Percentiles rank a stretch among this genome's conserved stretches.
Conservation (phyloP, 192 early-diverging fungal genomes). For the Allomyces macrogynus region DNA sequence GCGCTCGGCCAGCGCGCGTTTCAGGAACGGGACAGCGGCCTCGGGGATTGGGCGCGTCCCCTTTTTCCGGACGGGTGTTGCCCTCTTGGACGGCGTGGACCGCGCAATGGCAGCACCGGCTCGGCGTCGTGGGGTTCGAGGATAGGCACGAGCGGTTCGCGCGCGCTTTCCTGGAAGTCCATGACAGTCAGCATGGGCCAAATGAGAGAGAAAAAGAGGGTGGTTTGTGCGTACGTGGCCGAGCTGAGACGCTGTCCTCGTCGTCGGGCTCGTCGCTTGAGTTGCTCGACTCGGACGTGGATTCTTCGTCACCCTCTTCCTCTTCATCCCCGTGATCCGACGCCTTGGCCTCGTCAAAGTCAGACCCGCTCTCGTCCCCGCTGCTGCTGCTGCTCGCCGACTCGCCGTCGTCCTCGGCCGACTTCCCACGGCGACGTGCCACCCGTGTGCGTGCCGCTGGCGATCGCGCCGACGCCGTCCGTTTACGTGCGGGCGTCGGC, state of each 20-base stretch:
- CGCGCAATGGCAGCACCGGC: neutral
- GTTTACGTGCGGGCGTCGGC: too few species aligned
- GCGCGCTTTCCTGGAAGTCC: neutral
- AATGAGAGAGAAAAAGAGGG: too few species aligned
- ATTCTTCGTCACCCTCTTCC: neutral
- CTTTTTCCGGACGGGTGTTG: too few species aligned
- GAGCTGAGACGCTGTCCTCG: too few species aligned
- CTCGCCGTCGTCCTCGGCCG: neutral
- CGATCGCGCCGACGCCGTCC: neutral
- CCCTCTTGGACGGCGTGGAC: too few species aligned
- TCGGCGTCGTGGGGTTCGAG: neutral
- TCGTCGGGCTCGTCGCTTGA: too few species aligned
- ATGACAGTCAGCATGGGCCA: neutral
- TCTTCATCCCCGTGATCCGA: neutral
- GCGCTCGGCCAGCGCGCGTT: constrained; percentile 7
- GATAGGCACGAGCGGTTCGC: neutral
- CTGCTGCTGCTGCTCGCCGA: too few species aligned
- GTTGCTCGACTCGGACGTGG: too few species aligned
- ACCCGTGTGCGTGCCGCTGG: neutral
- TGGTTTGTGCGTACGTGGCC: too few species aligned
- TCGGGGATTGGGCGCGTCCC: too few species aligned
- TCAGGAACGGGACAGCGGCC: constrained; percentile 11
- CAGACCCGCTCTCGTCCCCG: too few species aligned
- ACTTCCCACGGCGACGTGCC: neutral
- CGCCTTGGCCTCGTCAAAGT: too few species aligned